Conservation (phyloP, 1,284 basidiomycete species). For the Ustilago loliicola region DNA sequence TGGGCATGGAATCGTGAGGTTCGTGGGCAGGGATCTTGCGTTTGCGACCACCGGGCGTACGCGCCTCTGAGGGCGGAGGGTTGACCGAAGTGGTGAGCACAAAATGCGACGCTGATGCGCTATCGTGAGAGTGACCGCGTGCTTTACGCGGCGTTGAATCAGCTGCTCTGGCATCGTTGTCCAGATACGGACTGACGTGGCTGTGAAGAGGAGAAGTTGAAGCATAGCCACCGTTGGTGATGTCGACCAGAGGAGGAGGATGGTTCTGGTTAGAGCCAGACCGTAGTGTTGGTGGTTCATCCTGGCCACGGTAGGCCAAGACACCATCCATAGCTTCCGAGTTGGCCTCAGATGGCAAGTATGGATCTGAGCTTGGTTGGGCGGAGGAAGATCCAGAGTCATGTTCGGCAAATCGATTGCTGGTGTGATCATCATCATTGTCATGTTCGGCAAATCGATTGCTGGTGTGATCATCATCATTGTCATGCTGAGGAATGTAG, state of each 20-base stretch:
- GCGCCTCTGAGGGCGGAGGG: conserved; percentile 3
- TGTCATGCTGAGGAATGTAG: conserved; percentile 17
- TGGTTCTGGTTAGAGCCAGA: neutral
- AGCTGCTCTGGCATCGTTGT: neutral
- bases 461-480: neutral
- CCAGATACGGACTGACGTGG: neutral
- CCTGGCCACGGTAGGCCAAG: conserved; percentile 17
- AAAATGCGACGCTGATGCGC: neutral
- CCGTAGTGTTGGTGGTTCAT: neutral
- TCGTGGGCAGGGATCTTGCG: conserved; percentile 36
- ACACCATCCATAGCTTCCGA: conserved; percentile 44
- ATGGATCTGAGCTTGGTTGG: conserved; percentile 30
- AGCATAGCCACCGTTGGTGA: conserved; percentile 19
- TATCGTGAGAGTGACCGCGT: neutral
- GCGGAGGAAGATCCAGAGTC: neutral
- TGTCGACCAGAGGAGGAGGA: conserved; percentile 21
- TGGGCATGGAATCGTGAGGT: conserved; percentile 23
- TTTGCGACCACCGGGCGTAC: conserved; percentile 40
- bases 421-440: neutral
- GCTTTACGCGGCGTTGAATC: conserved; percentile 27
- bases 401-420: neutral
- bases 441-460: conserved; percentile 3
- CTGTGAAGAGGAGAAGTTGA: neutral
- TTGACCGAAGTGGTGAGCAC: neutral
- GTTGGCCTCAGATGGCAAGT: conserved; percentile 33